Evolutionary conservation across 805 yeast genomes (phyloP).

Genomic region (Starmera dryadoides): DNA sequence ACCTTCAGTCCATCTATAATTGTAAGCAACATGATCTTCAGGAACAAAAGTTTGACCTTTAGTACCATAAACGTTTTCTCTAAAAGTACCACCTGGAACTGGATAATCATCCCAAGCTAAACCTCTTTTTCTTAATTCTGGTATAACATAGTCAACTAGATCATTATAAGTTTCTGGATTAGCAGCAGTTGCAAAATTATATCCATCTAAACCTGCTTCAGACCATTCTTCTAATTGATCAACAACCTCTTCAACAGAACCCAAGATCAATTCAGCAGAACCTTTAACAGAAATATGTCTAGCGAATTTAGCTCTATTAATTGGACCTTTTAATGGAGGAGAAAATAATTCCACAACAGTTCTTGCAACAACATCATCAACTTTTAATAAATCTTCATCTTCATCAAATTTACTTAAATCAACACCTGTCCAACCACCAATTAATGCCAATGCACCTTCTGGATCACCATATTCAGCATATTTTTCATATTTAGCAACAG

Average conservation of each 20-base stretch:
- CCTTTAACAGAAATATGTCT: constrained; percentile 10
- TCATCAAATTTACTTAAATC: constrained; percentile 28
- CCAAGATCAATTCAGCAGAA: constrained; percentile 24
- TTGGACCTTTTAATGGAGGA: constrained; percentile 12
- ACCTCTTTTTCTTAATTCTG: constrained; percentile 27
- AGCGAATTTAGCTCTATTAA: constrained; percentile 20
- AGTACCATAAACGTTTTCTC: constrained; percentile 1
- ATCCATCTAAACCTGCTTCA: constrained; percentile 34
- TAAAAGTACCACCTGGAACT: constrained; percentile 2
- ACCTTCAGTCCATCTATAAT: constrained; percentile 1
- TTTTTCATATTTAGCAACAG: constrained; percentile 25
- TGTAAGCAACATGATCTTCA: constrained; percentile 1
- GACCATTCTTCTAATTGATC: constrained; percentile 33
- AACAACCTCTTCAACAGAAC: constrained; percentile 30
- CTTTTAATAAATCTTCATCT: constrained; percentile 26
- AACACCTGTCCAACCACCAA: constrained; percentile 38
- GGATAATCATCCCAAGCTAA: constrained; percentile 30
- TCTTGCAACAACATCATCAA: constrained; percentile 21
- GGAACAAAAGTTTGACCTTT: constrained; percentile 1
- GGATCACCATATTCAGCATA: constrained; percentile 25
- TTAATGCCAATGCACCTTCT: constrained; percentile 34
- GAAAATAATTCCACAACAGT: constrained; percentile 17
- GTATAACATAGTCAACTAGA: constrained; percentile 27
- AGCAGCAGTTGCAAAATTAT: constrained; percentile 31
- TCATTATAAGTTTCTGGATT: constrained; percentile 32